Evolutionary conservation across 2,329 filamentous ascomycete species (phyloP), one percentile per base, ranked within the genome.

Genomic region (Xylogone sp.): DNA sequence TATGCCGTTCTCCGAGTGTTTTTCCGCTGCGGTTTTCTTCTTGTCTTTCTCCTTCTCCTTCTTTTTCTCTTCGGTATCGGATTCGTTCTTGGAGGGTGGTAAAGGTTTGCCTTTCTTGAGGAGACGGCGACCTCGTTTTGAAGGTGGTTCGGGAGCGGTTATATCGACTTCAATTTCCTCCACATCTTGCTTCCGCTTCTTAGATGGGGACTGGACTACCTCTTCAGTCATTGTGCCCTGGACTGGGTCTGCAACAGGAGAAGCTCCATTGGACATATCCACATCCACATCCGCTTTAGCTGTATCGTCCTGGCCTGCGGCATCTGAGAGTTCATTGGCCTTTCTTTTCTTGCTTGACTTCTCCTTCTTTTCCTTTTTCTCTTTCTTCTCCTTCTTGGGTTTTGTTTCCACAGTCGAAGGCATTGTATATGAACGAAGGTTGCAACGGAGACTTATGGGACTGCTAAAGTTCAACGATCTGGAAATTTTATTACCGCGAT

Each of bases 91-190:
- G 7, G 69, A 63, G 2, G 78, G 57, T 20, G 64, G 77, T 1
- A 82, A 65, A 1, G 77, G 65, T 67, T 88, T 89, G 59, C 83
- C 83, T 73, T 96, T 97, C 71, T 97, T 97, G 53, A 95, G 82
- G 55, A 86, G 86, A 67, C 94, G 90, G 60, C 91, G 83, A 55
- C 90, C 91, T 68, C 94, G 95, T 71, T 97, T 99, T 29, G 94
- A 97, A 1, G 90, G 90, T 19, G 94, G 94, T 66, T 97, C 92
- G 21, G 94, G 94, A n/a, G 88, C 84, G 57, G 76, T 78, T 56
- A 99, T 74, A 68, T 99, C 90, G 66, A 99, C 91, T 69, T 96
- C 90, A 64, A 99, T 87, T 63, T 92, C 88, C 45, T 85, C 80
- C 50, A 79, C 69, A 50, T 34, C 64, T 67, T 18, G 71, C 71